Evolutionary conservation across 495 filamentous ascomycete genomes (phyloP).

Genomic region (Hapsidospora chrysogenum): DNA sequence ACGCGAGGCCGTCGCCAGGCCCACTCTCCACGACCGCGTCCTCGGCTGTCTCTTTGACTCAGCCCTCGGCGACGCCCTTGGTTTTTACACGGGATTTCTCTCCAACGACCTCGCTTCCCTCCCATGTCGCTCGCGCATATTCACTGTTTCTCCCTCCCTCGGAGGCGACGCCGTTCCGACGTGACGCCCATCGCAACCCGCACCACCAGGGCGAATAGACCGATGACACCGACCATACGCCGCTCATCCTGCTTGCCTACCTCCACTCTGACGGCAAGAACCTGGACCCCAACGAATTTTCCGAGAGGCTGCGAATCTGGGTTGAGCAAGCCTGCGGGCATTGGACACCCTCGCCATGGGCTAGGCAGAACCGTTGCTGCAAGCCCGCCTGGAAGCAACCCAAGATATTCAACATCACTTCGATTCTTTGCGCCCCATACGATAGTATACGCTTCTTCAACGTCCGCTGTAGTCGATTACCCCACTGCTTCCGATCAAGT

Average conservation of each 20-base stretch:
- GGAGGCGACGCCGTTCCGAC: conserved; percentile 14
- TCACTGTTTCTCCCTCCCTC: conserved; percentile 13
- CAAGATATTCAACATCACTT: too few species aligned
- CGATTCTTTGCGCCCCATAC: too few species aligned
- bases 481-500: too few species aligned
- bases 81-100: conserved; percentile 31
- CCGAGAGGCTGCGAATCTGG: conserved; percentile 23
- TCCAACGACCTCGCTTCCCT: conserved; percentile 9
- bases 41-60: conserved; percentile 24
- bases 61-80: conserved; percentile 30
- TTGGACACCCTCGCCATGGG: conserved; percentile 24
- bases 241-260: conserved; percentile 24
- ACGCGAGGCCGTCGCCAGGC: background rate
- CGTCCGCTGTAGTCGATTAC: too few species aligned
- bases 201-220: conserved; percentile 25
- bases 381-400: too few species aligned
- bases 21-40: conserved; percentile 15
- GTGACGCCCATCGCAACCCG: conserved; percentile 20
- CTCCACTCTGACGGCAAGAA: conserved; percentile 14
- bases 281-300: conserved; percentile 14
- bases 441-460: too few species aligned
- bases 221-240: conserved; percentile 34
- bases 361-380: conserved; percentile 16
- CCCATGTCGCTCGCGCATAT: conserved; percentile 16
- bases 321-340: conserved; percentile 18